These are phyloP conservation scores for Saturnispora dispora DNA, from an alignment of 805 yeast species.

Conservation along the genomic window DNA sequence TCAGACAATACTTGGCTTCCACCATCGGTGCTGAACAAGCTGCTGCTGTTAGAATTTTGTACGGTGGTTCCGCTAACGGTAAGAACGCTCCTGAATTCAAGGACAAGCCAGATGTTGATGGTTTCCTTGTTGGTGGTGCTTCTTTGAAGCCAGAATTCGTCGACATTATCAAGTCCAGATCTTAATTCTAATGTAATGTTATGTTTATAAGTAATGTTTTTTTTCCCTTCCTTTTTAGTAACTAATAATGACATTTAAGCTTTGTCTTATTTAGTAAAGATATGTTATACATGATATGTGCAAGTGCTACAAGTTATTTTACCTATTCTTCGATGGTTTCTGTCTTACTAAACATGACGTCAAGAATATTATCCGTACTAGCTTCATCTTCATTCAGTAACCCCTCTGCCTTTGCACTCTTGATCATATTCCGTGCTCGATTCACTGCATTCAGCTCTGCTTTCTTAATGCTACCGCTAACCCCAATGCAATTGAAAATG, in stretches of 20 bases:
- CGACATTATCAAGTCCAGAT: slow-evolving; percentile 89
- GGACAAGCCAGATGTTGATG: slow-evolving; percentile 91
- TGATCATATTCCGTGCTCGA: slow-evolving; percentile 33
- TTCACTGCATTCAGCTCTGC: slow-evolving; percentile 64
- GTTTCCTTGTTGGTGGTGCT: slow-evolving; percentile 99
- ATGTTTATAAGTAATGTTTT: neutral
- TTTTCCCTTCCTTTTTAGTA: neutral
- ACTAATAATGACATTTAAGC: neutral
- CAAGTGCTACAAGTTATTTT: neutral
- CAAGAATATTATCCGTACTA: slow-evolving; percentile 7
- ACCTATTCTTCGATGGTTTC: neutral
- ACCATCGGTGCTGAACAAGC: slow-evolving; percentile 73
- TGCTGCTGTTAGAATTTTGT: slow-evolving; percentile 74
- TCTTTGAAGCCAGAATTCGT: slow-evolving; percentile 96
- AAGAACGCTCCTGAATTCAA: slow-evolving; percentile 83
- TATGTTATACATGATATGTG: neutral
- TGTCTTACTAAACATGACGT: slow-evolving; percentile 6
- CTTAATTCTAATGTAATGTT: slow-evolving; percentile 29
- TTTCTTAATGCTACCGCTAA: slow-evolving; percentile 83
- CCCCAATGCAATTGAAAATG: slow-evolving; percentile 53
- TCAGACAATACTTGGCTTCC: slow-evolving; percentile 73
- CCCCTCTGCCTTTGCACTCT: slow-evolving; percentile 10
- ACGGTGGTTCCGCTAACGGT: slow-evolving; percentile 98
- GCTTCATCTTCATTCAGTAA: slow-evolving; percentile 4
- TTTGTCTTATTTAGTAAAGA: neutral